Conservation (phyloP, 2,329 filamentous ascomycete genomes). For the Diatrype stigma region DNA sequence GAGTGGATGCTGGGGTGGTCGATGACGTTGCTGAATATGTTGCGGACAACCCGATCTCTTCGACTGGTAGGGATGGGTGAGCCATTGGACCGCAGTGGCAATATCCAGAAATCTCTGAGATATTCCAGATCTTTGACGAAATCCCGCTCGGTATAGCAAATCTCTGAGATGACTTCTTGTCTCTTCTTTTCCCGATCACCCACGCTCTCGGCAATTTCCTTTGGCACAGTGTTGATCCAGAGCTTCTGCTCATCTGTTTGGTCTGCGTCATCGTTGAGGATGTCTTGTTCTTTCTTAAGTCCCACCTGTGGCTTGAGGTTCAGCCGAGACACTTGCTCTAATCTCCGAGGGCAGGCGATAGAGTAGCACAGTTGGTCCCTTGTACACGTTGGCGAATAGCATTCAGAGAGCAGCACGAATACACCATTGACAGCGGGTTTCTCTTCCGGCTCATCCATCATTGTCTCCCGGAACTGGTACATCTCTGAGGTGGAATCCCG, state of each 20-base stretch:
- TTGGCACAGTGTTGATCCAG: conserved; percentile 98
- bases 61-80: conserved; percentile 87
- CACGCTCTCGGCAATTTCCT: conserved; percentile 87
- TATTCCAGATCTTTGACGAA: conserved; percentile 99
- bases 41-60: conserved; percentile 85
- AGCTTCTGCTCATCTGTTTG: conserved; percentile 94
- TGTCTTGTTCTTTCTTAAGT: conserved; percentile 61
- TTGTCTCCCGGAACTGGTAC: conserved; percentile 92
- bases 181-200: conserved; percentile 92
- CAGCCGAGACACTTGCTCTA: conserved; percentile 91
- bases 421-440: conserved; percentile 81
- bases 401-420: conserved; percentile 93
- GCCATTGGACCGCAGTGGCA: conserved; percentile 74
- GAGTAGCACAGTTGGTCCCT: conserved; percentile 95
- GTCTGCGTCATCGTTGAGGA: conserved; percentile 68
- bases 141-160: conserved; percentile 97
- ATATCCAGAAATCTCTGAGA: conserved; percentile 96
- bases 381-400: conserved; percentile 96
- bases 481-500: conserved; percentile 93
- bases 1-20: conserved; percentile 77
- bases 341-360: conserved; percentile 86
- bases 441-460: conserved; percentile 78
- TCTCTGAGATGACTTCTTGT: conserved; percentile 95
- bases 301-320: conserved; percentile 92
- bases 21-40: conserved; percentile 92